A percentile compares a stretch with the other conserved stretches of the same genome.
Evolutionary conservation across 202 grass and related monocot genomes (phyloP).

Genomic region (Sporobolus alterniflorus): DNA sequence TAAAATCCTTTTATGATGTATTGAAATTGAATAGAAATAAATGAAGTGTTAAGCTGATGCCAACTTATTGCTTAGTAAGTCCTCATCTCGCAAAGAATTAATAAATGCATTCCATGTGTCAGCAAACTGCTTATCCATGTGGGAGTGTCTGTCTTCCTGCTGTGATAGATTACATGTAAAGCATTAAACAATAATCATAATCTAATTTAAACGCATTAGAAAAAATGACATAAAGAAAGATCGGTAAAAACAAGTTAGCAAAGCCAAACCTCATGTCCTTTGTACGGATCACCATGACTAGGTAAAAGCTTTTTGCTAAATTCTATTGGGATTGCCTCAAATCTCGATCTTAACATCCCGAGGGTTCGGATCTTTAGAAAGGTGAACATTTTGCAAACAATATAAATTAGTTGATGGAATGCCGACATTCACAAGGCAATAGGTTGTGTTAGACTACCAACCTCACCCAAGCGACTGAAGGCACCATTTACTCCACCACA

Average conservation of each 20-base stretch:
- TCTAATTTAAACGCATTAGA: not conserved
- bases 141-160: constrained; percentile 56
- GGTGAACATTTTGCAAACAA: constrained; percentile 27
- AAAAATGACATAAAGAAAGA: constrained; percentile 3
- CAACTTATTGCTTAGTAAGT: constrained; percentile 84
- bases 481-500: constrained; percentile 90
- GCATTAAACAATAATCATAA: constrained; percentile 9
- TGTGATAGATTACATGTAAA: constrained; percentile 19
- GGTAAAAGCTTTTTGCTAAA: constrained; percentile 75
- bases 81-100: constrained; percentile 78
- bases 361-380: constrained; percentile 87
- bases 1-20: not conserved
- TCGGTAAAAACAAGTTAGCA: constrained; percentile 1
- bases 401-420: constrained; percentile 27
- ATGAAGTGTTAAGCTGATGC: constrained; percentile 25
- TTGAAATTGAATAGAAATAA: constrained; percentile 18
- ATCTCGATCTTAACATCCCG: constrained; percentile 97
- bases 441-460: constrained; percentile 40
- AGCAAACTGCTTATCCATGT: constrained; percentile 61
- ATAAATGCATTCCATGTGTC: constrained; percentile 93
- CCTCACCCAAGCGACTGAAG: constrained; percentile 98
- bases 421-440: constrained; percentile 20
- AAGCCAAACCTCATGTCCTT: constrained; percentile 29
- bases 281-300: not conserved
- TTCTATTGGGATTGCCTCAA: constrained; percentile 68